Evolutionary conservation across 805 yeast genomes (phyloP), one percentile per base, ranked within the genome.

Genomic region (Metschnikowia santaceciliae): DNA sequence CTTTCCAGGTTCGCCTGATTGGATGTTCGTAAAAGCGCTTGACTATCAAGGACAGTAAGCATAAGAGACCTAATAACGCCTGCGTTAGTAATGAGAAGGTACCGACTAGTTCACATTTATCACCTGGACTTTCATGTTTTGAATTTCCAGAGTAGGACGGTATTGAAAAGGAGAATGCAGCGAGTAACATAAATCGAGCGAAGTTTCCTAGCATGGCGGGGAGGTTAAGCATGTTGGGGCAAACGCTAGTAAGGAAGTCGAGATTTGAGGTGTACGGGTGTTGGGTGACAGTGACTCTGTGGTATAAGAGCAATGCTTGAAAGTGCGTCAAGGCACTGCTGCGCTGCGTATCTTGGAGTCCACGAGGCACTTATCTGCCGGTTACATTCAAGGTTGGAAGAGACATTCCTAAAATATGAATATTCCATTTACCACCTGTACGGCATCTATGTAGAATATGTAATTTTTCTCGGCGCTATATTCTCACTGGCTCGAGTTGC

Each of bases 31-130:
- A 80, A 53, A 72, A 80, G 48, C 98, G 76, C 63, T 94, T 92
- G 39, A 84, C 69, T 2, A 90, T 81, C 40, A 92, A 71, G 2
- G 92, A 82, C 30, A 84, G 75, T 3, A 94, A 66, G 11, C 96
- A 90, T 22, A 90, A 70, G 6, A 86, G 63, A 0, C 97, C 99
- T 70, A 94, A 71, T 4, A 81, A 63, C 1, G 80, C 77, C 66
- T 92, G 99, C 14, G 95, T 83, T 5, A 85, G 48, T 32, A 92
- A 73, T 0, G 97, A 89, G 52, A 90, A 87, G 3, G 97, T 92
- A 1, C 98, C 98, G 32, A 92, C 68, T 14, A 74, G 59, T 55
- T 73, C 77, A 61, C 78, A 74, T 50, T 72, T 71, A 47, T 68
- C 69, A 26, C 62, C 68, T 23, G 62, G 62, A 11, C 49, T 46